Conservation (phyloP, 208 protist species). For the Leishmania martiniquensis region DNA sequence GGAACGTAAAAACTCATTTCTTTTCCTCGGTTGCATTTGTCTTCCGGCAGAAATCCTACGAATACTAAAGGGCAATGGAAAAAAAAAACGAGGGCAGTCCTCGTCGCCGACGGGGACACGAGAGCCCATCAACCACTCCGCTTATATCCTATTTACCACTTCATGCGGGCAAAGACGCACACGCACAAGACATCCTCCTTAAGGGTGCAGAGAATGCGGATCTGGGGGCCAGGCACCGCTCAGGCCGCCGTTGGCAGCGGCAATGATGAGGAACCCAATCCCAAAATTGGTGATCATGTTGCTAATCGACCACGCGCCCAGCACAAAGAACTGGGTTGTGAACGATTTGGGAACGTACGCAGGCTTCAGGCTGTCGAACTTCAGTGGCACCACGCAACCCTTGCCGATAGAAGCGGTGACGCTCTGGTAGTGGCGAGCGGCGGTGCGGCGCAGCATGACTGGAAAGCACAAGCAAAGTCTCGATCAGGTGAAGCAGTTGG, state of each 20-base stretch:
- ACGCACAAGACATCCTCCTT: slow-evolving; percentile 1
- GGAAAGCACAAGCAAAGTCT: slow-evolving; percentile 6
- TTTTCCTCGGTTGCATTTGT: not conserved
- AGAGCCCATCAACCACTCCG: not conserved
- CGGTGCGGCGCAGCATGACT: slow-evolving; percentile 72
- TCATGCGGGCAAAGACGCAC: not conserved
- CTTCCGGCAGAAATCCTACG: not conserved
- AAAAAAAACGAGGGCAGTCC: not conserved
- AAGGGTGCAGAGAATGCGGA: slow-evolving; percentile 83
- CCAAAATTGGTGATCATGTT: slow-evolving; percentile 85
- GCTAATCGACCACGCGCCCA: slow-evolving; percentile 73
- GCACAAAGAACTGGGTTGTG: slow-evolving; percentile 82
- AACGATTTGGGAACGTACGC: slow-evolving; percentile 83
- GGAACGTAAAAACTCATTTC: not conserved
- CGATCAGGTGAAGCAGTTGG: not conserved
- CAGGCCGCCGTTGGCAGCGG: slow-evolving; percentile 79
- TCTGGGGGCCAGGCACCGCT: slow-evolving; percentile 84
- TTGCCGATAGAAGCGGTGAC: slow-evolving; percentile 73
- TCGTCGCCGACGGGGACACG: not conserved
- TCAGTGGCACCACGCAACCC: slow-evolving; percentile 80
- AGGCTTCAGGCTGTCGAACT: slow-evolving; percentile 80
- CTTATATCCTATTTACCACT: slow-evolving; percentile 2
- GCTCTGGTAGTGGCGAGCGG: slow-evolving; percentile 55
- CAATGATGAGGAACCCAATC: slow-evolving; percentile 74
- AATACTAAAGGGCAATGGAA: slow-evolving; percentile 1